These are phyloP conservation scores for Saccharomycodes ludwigii DNA, from an alignment of 805 yeast genomes.

Conservation along the genomic window DNA sequence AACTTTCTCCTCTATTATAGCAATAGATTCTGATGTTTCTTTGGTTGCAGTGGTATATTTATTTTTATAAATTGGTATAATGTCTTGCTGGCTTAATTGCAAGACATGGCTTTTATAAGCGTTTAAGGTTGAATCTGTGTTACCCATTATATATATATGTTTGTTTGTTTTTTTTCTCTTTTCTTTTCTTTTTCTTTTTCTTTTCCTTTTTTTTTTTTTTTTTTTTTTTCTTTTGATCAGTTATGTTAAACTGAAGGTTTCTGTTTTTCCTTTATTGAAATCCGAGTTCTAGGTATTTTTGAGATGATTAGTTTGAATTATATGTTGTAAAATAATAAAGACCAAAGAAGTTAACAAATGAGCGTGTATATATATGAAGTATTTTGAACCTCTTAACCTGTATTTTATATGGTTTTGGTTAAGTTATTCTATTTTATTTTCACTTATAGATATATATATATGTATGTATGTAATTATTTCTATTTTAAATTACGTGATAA, in stretches of 20 bases:
- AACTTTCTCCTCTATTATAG: not conserved
- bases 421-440: too few species aligned
- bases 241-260: not conserved
- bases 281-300: too few species aligned
- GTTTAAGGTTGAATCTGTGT: conserved; percentile 53
- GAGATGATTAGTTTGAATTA: too few species aligned
- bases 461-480: too few species aligned
- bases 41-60: conserved; percentile 1
- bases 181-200: not conserved
- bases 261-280: not conserved
- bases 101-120: conserved; percentile 47
- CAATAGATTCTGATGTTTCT: conserved; percentile 11
- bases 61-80: conserved; percentile 9
- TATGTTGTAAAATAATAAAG: too few species aligned
- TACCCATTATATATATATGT: conserved; percentile 38
- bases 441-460: too few species aligned
- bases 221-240: not conserved
- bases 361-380: too few species aligned
- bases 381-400: too few species aligned
- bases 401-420: too few species aligned
- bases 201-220: conserved; percentile 1
- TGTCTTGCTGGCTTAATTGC: conserved; percentile 37
- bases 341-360: too few species aligned
- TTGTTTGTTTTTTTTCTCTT: not conserved
- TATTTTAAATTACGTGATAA: too few species aligned